A percentile compares a stretch with the other conserved stretches of the same genome.
These are phyloP conservation scores for Acacia confusa DNA, from an alignment of 306 rosid species.

Conservation along the genomic window DNA sequence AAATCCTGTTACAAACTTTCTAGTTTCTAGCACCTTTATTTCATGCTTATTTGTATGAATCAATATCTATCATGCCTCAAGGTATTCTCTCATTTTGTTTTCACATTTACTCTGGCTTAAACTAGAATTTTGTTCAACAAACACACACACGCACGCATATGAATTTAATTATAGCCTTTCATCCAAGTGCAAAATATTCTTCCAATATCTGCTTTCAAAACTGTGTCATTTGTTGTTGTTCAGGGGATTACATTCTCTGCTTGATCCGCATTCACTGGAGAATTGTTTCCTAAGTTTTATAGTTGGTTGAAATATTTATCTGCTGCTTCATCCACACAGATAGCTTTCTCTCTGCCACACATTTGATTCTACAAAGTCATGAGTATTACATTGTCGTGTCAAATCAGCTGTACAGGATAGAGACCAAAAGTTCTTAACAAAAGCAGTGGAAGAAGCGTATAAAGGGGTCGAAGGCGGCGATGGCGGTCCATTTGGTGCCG, in stretches of 20 bases:
- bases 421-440: conserved; percentile 2
- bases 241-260: neutral
- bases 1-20: neutral
- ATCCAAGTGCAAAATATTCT: neutral
- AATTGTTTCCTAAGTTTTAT: neutral
- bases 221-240: neutral
- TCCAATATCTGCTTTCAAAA: neutral
- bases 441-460: conserved; percentile 6
- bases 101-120: neutral
- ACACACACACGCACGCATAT: no score
- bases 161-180: neutral
- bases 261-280: neutral
- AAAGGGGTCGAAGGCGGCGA: conserved; percentile 3
- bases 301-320: neutral
- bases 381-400: neutral
- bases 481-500: conserved; percentile 2
- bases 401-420: conserved; percentile 4
- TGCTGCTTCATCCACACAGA: neutral
- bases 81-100: neutral
- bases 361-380: neutral
- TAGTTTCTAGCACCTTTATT: neutral
- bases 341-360: neutral
- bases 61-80: neutral
- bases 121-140: no score
- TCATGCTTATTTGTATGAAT: neutral